Percentiles rank a stretch among this genome's conserved stretches.
These are phyloP conservation scores for Fusarium heterosporum DNA, from an alignment of 2,329 filamentous ascomycete species.

Conservation along the genomic window DNA sequence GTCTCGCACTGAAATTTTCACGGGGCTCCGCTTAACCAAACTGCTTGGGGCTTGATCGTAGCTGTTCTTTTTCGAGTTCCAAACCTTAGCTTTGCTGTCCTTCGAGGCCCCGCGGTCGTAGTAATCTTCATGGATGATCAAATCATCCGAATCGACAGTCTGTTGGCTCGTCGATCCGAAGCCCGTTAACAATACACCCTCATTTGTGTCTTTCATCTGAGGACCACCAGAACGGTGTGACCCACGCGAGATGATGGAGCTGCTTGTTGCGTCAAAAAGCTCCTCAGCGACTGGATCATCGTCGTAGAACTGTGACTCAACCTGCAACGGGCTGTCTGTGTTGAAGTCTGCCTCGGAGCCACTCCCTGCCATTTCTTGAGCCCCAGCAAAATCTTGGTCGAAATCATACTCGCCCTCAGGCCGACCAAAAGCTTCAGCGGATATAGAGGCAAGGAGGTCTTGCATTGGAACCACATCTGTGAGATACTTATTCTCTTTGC, in stretches of 20 bases:
- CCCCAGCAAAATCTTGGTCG: conserved; percentile 71
- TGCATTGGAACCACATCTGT: conserved; percentile 88
- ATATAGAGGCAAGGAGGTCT: conserved; percentile 90
- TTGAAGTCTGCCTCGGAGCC: conserved; percentile 49
- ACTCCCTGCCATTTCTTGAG: conserved; percentile 60
- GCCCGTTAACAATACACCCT: conserved; percentile 53
- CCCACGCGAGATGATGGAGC: conserved; percentile 46
- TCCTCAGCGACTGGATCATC: conserved; percentile 58
- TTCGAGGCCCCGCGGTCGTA: conserved; percentile 73
- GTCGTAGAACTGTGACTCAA: conserved; percentile 62
- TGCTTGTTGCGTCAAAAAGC: conserved; percentile 61
- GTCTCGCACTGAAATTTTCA: conserved; percentile 83
- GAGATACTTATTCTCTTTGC: conserved; percentile 84
- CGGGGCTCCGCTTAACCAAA: conserved; percentile 73
- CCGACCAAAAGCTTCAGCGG: conserved; percentile 81
- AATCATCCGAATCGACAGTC: conserved; percentile 68
- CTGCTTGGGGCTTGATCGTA: conserved; percentile 75
- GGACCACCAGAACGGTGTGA: conserved; percentile 27
- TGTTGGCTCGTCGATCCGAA: conserved; percentile 47
- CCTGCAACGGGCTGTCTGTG: conserved; percentile 53
- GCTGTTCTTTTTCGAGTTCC: conserved; percentile 81
- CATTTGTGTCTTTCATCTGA: conserved; percentile 53
- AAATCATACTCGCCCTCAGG: conserved; percentile 71
- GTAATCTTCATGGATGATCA: conserved; percentile 82
- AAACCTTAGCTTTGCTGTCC: conserved; percentile 77